A percentile compares a stretch with the other conserved stretches of the same genome.
phyloP scores from a whole-genome alignment of 495 filamentous ascomycete genomes.

The Podospora didyma region DNA sequence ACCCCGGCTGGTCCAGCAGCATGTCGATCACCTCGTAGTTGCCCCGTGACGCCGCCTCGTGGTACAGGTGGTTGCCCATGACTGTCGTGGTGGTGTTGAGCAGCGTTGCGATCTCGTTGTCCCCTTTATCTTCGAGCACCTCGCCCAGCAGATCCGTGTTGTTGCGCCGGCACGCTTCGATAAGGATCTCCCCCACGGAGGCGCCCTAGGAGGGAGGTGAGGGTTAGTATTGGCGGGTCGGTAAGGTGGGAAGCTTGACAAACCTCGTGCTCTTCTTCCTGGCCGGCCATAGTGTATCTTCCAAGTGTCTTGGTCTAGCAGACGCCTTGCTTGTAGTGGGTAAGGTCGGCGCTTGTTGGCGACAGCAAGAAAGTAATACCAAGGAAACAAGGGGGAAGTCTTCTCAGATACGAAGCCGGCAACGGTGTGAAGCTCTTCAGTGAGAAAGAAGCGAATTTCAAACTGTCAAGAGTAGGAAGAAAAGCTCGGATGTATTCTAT shows the following conservation, averaged over 20 bases:
- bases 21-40: slow-evolving; percentile 90
- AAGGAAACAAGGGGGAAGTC: too few species aligned
- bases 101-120: slow-evolving; percentile 57
- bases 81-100: slow-evolving; percentile 82
- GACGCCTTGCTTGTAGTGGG: too few species aligned
- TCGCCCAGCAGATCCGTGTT: slow-evolving; percentile 75
- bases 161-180: slow-evolving; percentile 91
- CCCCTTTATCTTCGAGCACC: slow-evolving; percentile 41
- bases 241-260: neutral
- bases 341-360: too few species aligned
- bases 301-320: too few species aligned
- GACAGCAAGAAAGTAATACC: too few species aligned
- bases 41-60: slow-evolving; percentile 81
- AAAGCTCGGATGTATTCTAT: neutral
- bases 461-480: too few species aligned
- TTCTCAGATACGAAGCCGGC: too few species aligned
- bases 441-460: too few species aligned
- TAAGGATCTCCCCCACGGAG: slow-evolving; percentile 73
- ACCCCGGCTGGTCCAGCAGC: slow-evolving; percentile 87
- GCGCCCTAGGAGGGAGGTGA: slow-evolving; percentile 60
- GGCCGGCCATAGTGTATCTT: slow-evolving; percentile 35
- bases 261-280: slow-evolving; percentile 43
- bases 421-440: too few species aligned
- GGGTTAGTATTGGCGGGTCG: neutral
- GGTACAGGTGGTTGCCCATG: slow-evolving; percentile 81